Percentiles rank a stretch among this genome's conserved stretches.
phyloP scores from a whole-genome alignment of 2,329 filamentous ascomycete species.

The Fonsecaea pugnacius region DNA sequence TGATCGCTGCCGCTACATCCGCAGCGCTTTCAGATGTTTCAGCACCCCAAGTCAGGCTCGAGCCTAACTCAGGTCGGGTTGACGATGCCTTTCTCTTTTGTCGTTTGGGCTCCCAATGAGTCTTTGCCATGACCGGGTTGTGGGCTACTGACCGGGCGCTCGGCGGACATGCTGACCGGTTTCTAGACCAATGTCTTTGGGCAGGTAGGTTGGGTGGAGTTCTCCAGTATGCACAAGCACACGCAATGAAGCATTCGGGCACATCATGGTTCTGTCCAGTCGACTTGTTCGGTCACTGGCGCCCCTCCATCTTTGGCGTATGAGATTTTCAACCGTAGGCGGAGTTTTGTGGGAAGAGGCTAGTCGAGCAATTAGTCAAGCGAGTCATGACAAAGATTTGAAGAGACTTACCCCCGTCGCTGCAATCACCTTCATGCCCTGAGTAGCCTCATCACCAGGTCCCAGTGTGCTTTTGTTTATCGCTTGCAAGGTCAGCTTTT shows the following conservation, averaged over 20 bases:
- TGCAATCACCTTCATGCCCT: conserved; percentile 84
- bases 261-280: conserved; percentile 79
- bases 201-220: background rate
- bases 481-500: conserved; percentile 88
- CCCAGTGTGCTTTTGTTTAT: conserved; percentile 81
- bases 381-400: background rate
- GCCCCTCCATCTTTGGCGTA: conserved; percentile 74
- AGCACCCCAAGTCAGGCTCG: background rate
- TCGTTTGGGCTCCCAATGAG: background rate
- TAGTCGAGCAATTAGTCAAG: conserved; percentile 46
- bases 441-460: conserved; percentile 80
- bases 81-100: background rate
- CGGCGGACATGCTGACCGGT: background rate
- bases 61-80: background rate
- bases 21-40: background rate
- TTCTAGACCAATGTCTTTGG: background rate
- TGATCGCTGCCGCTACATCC: background rate
- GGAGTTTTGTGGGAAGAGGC: conserved; percentile 71
- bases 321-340: conserved; percentile 81
- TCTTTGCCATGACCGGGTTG: background rate
- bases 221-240: background rate
- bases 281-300: conserved; percentile 82
- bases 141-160: background rate
- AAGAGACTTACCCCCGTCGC: conserved; percentile 79
- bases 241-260: background rate